phyloP scores from a whole-genome alignment of 2,329 filamentous ascomycete species.

The Penicillium psychrosexuale region DNA sequence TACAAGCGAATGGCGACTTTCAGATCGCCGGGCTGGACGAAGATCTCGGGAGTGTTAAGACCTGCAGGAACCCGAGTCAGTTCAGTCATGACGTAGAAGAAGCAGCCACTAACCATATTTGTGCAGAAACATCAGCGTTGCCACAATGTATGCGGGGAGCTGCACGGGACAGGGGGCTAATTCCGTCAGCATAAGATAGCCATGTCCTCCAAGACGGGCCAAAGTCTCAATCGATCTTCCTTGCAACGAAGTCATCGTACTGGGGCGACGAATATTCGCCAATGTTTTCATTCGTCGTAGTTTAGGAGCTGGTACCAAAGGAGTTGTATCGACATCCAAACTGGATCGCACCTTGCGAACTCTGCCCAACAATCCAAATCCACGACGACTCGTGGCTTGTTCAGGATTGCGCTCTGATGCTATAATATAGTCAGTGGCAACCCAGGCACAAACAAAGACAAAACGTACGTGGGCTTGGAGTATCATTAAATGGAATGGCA shows the following conservation, averaged over 20 bases:
- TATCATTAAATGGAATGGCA: conserved; percentile 11
- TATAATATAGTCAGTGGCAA: background rate
- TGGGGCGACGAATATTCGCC: conserved; percentile 28
- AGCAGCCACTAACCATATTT: conserved; percentile 13
- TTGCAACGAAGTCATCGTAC: conserved; percentile 33
- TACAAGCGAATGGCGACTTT: conserved; percentile 37
- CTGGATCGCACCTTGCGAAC: conserved; percentile 38
- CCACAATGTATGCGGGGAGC: conserved; percentile 45
- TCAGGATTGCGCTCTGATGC: background rate
- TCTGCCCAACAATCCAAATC: conserved; percentile 25
- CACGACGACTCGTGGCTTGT: conserved; percentile 13
- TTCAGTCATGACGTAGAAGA: conserved; percentile 2
- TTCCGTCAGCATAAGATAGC: conserved; percentile 35
- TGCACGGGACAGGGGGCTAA: conserved; percentile 39
- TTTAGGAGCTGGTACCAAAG: conserved; percentile 17
- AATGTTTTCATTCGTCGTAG: conserved; percentile 43
- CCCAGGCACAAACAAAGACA: background rate
- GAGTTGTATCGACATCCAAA: conserved; percentile 23
- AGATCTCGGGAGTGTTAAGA: conserved; percentile 32
- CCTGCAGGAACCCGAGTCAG: conserved; percentile 18
- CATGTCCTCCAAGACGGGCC: conserved; percentile 43
- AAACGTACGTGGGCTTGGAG: conserved; percentile 8
- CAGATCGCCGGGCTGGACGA: conserved; percentile 36
- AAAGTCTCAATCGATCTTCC: conserved; percentile 42
- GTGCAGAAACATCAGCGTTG: conserved; percentile 38